Evolutionary conservation across 2,329 filamentous ascomycete species (phyloP).

Genomic region (Plectosphaerella plurivora): DNA sequence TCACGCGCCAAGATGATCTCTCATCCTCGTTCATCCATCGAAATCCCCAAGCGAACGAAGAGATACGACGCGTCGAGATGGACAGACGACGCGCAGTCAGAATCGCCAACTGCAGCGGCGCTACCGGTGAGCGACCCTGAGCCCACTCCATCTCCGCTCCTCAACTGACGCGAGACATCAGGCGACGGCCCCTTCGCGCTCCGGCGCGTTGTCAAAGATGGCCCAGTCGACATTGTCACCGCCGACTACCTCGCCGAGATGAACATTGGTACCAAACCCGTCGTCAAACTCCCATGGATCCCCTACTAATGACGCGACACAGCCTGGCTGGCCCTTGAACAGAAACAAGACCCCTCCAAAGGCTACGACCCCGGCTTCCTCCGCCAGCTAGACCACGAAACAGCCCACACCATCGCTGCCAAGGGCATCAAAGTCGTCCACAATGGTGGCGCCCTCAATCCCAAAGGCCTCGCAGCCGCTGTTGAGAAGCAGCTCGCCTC

Average conservation of each 20-base stretch:
- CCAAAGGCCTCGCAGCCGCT: slow-evolving; percentile 37
- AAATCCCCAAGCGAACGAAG: no score
- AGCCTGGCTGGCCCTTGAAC: slow-evolving; percentile 32
- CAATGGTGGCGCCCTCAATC: slow-evolving; percentile 54
- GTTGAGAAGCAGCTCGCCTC: slow-evolving; percentile 19
- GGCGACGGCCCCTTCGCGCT: no score
- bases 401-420: slow-evolving; percentile 29
- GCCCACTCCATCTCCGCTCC: no score
- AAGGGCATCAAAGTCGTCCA: slow-evolving; percentile 50
- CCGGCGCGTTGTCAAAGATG: no score
- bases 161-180: no score
- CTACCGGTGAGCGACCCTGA: no score
- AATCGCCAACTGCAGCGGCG: no score
- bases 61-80: no score
- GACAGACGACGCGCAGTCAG: no score
- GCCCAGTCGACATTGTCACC: neutral
- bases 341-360: slow-evolving; percentile 8
- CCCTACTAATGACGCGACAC: slow-evolving; percentile 20
- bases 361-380: slow-evolving; percentile 32
- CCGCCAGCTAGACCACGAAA: slow-evolving; percentile 34
- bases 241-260: neutral
- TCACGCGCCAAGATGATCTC: no score
- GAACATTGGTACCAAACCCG: no score
- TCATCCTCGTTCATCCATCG: no score
- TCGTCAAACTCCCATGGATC: slow-evolving; percentile 9